These are phyloP conservation scores for Mucor velutinosus DNA, from an alignment of 371 early-diverging fungal genomes.

Conservation along the genomic window DNA sequence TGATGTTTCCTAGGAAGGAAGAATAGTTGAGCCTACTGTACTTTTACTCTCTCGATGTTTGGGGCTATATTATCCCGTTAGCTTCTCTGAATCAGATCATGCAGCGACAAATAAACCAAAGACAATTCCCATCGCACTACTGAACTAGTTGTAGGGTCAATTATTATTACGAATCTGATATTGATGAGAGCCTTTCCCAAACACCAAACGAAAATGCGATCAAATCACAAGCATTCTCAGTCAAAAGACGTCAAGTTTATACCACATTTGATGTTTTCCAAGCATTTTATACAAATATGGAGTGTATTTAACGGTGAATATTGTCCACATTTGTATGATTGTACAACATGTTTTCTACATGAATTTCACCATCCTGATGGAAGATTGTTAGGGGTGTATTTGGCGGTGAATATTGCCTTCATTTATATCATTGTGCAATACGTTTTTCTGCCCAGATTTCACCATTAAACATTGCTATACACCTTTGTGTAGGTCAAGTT, in stretches of 20 bases:
- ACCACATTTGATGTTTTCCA: neutral
- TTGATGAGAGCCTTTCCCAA: neutral
- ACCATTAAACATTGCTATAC: neutral
- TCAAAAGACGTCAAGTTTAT: neutral
- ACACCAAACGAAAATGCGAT: neutral
- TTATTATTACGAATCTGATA: neutral
- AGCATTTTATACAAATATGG: neutral
- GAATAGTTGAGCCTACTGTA: neutral
- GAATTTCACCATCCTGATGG: neutral
- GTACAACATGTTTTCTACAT: neutral
- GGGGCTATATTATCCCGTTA: neutral
- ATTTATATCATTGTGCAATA: neutral
- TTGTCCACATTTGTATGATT: neutral
- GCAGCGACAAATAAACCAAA: neutral
- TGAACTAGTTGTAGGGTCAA: neutral
- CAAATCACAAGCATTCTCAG: neutral
- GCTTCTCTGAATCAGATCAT: neutral
- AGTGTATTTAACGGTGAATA: neutral
- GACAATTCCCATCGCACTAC: neutral
- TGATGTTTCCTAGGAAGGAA: neutral
- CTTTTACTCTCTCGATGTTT: neutral
- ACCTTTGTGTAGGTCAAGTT: too few relatives aligned
- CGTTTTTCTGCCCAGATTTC: neutral
- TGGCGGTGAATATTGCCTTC: neutral
- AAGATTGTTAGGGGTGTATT: neutral